These are phyloP conservation scores for Botryotinia narcissicola DNA, from an alignment of 2,329 filamentous ascomycete genomes.

Conservation along the genomic window DNA sequence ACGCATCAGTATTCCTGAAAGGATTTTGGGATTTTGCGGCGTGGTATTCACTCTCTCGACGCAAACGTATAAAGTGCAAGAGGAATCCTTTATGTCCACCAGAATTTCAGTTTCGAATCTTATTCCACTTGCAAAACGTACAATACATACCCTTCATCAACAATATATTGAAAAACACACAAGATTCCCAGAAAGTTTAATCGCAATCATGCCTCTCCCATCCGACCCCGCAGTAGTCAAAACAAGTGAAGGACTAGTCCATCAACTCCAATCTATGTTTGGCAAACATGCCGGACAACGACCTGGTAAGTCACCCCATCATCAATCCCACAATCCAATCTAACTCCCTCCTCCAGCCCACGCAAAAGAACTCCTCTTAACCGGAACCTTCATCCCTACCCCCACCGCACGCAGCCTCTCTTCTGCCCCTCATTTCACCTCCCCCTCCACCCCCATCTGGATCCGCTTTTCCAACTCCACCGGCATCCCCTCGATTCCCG, in stretches of 20 bases:
- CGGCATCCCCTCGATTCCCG: slow-evolving; percentile 50
- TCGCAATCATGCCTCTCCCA: slow-evolving; percentile 17
- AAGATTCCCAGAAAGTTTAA: neutral
- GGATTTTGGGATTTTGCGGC: neutral
- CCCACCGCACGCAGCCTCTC: slow-evolving; percentile 45
- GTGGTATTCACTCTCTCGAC: neutral
- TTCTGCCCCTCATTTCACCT: slow-evolving; percentile 49
- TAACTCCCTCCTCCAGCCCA: slow-evolving; percentile 40
- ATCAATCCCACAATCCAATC: neutral
- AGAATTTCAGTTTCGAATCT: neutral
- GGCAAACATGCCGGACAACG: slow-evolving; percentile 18
- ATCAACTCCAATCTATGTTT: slow-evolving; percentile 9
- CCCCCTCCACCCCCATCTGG: slow-evolving; percentile 44
- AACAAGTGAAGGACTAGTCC: slow-evolving; percentile 14
- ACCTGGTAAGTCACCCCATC: neutral
- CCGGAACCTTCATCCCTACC: slow-evolving; percentile 52
- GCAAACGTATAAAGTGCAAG: neutral
- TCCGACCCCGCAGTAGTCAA: slow-evolving; percentile 13
- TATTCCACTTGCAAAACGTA: neutral
- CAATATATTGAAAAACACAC: neutral
- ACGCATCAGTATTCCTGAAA: neutral
- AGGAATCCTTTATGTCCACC: neutral
- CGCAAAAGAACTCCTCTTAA: slow-evolving; percentile 52
- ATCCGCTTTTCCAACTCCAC: slow-evolving; percentile 52
- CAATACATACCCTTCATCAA: neutral